Conservation (phyloP, 768 basidiomycete genomes). For the Cubamyces sp. region DNA sequence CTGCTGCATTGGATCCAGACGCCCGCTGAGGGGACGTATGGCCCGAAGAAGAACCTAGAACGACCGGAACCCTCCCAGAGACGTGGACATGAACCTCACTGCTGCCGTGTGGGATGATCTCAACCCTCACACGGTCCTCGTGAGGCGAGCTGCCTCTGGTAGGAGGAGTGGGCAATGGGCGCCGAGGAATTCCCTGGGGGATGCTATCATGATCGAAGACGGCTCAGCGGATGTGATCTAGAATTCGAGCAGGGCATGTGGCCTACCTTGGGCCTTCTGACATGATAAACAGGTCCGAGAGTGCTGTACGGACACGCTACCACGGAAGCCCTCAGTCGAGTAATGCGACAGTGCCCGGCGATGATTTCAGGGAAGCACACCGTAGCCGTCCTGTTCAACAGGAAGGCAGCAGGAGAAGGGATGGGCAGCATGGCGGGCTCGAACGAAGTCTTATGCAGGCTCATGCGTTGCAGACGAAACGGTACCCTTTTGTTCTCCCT, state of each 20-base stretch:
- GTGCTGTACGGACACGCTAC: not conserved
- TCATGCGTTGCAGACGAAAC: not conserved
- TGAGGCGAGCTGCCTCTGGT: not conserved
- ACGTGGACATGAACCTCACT: not conserved
- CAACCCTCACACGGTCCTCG: not conserved
- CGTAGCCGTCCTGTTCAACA: slow-evolving; percentile 2
- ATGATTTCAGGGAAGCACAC: not conserved
- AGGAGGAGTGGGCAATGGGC: not conserved
- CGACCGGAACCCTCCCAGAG: not conserved
- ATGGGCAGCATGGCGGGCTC: not conserved
- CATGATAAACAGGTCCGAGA: not conserved
- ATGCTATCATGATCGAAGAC: not conserved
- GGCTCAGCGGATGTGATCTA: no score
- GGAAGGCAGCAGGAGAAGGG: not conserved
- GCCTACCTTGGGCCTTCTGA: not conserved
- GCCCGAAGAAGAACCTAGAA: not conserved
- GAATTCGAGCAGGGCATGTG: not conserved
- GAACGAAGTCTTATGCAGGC: not conserved
- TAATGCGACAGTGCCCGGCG: no score
- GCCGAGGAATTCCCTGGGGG: not conserved
- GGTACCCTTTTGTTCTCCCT: not conserved
- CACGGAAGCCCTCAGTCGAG: no score
- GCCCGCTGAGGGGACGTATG: not conserved
- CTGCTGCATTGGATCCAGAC: not conserved
- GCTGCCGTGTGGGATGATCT: not conserved